Percentiles rank a stretch among this genome's conserved stretches.
Evolutionary conservation across 2,329 filamentous ascomycete genomes (phyloP).

Genomic region (Hypoxylon sp.): DNA sequence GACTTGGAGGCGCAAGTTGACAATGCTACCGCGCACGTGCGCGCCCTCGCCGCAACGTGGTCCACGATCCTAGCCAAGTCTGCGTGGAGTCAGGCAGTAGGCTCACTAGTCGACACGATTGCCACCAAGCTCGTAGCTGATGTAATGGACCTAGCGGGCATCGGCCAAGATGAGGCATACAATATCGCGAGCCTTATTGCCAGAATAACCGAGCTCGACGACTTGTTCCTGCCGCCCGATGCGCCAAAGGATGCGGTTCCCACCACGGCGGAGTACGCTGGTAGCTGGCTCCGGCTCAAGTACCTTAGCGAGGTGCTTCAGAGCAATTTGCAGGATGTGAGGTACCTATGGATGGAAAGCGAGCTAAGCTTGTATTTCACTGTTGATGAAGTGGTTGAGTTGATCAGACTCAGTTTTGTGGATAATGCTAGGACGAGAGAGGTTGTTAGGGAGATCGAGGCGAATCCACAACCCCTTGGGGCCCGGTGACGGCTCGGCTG

Average conservation of each 20-base stretch:
- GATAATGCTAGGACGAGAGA: constrained; percentile 72
- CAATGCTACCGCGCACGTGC: constrained; percentile 67
- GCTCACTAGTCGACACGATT: constrained; percentile 71
- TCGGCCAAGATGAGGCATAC: constrained; percentile 76
- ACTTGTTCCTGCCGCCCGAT: constrained; percentile 67
- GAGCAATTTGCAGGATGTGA: constrained; percentile 75
- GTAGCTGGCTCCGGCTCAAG: constrained; percentile 74
- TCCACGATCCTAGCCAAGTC: constrained; percentile 71
- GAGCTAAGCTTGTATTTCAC: constrained; percentile 76
- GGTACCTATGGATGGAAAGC: constrained; percentile 75
- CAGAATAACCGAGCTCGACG: constrained; percentile 70
- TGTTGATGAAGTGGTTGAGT: constrained; percentile 72
- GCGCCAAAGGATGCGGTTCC: constrained; percentile 62
- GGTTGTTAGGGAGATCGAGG: constrained; percentile 71
- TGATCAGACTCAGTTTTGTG: constrained; percentile 76
- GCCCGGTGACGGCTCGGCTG: constrained; percentile 4
- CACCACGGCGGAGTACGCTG: constrained; percentile 72
- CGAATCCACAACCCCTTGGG: constrained; percentile 62
- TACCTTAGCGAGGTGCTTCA: constrained; percentile 76
- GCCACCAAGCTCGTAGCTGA: constrained; percentile 73
- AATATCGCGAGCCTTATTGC: constrained; percentile 72
- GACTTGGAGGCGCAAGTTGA: constrained; percentile 61
- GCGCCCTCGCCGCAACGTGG: constrained; percentile 70
- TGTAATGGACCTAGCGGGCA: constrained; percentile 73
- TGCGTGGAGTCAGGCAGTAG: constrained; percentile 74